A percentile compares a stretch with the other conserved stretches of the same genome.
phyloP scores from a whole-genome alignment of 1,139 yeast genomes.

The Lodderomyces beijingensis region DNA sequence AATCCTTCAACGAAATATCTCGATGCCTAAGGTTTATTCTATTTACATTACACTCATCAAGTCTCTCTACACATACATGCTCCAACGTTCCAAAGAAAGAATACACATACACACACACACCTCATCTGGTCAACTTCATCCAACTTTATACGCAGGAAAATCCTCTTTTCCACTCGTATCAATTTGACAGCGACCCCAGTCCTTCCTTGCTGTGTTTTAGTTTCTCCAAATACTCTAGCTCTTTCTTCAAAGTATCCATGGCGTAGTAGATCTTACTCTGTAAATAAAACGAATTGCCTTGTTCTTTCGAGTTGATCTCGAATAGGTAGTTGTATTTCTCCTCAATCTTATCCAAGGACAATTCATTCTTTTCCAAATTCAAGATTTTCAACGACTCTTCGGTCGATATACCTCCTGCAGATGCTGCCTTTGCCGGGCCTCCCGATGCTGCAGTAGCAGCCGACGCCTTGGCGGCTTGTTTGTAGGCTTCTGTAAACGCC shows the following conservation, averaged over 20 bases:
- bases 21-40: too few species aligned
- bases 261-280: constrained; percentile 87
- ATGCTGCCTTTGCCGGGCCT: constrained; percentile 44
- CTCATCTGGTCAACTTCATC: too few species aligned
- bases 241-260: constrained; percentile 45
- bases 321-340: constrained; percentile 79
- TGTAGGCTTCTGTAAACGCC: constrained; percentile 95
- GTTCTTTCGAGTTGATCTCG: constrained; percentile 85
- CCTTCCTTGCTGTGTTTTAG: constrained; percentile 20
- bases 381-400: constrained; percentile 92
- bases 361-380: constrained; percentile 62
- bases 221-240: constrained; percentile 41
- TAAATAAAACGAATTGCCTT: constrained; percentile 88
- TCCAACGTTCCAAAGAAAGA: too few species aligned
- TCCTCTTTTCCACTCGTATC: too few species aligned
- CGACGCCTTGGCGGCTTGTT: constrained; percentile 87
- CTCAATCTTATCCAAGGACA: constrained; percentile 58
- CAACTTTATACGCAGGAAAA: too few species aligned
- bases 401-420: constrained; percentile 72
- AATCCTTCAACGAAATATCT: too few species aligned
- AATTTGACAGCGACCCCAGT: too few species aligned
- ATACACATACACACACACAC: too few species aligned
- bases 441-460: constrained; percentile 54
- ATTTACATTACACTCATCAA: too few species aligned
- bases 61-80: too few species aligned